A percentile compares a stretch with the other conserved stretches of the same genome.
These are phyloP conservation scores for Pichia thaimueangensis DNA, from an alignment of 805 yeast genomes.

Conservation along the genomic window DNA sequence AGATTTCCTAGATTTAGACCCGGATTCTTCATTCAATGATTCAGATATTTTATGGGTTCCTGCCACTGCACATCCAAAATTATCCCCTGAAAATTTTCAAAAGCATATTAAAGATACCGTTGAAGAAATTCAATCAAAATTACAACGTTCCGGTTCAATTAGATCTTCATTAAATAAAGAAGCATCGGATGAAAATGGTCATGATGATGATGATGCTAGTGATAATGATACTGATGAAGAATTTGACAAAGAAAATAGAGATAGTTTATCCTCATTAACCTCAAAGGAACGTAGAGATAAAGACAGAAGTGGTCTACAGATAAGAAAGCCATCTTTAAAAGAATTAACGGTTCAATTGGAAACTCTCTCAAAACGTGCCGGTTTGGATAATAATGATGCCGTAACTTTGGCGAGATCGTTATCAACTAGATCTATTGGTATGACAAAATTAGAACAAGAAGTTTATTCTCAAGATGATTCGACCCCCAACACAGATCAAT, in stretches of 20 bases:
- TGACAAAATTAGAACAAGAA: constrained; percentile 42
- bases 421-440: constrained; percentile 61
- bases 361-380: constrained; percentile 67
- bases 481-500: background rate
- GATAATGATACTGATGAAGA: constrained; percentile 3
- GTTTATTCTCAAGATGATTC: constrained; percentile 24
- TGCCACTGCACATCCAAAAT: constrained; percentile 86
- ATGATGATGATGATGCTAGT: background rate
- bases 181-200: constrained; percentile 5
- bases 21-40: constrained; percentile 11
- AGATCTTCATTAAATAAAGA: constrained; percentile 24
- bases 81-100: constrained; percentile 84
- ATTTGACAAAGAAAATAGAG: background rate
- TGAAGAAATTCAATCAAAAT: constrained; percentile 38
- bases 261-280: too few species aligned
- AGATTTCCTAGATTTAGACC: constrained; percentile 14
- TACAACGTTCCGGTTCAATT: constrained; percentile 25
- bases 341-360: constrained; percentile 73
- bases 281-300: constrained; percentile 4
- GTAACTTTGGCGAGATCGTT: constrained; percentile 75
- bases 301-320: constrained; percentile 4
- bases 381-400: constrained; percentile 74
- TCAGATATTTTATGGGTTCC: constrained; percentile 78
- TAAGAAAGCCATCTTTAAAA: constrained; percentile 50
- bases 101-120: constrained; percentile 59